Evolutionary conservation across 1,139 yeast genomes (phyloP), one percentile per base, ranked within the genome.

Genomic region (Pichia sp.): DNA sequence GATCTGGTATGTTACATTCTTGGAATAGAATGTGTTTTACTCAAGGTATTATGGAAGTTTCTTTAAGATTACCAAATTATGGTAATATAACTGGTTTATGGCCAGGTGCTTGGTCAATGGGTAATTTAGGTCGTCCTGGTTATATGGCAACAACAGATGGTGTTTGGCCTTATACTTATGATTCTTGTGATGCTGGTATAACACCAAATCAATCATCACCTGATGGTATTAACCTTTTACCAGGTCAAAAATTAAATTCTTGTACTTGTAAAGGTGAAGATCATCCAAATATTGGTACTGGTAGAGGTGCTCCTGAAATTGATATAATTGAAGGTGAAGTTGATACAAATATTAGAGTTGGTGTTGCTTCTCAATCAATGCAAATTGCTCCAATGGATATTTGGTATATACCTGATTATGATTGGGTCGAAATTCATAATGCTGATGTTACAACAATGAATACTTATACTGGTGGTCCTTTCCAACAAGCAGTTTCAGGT

Each of bases 51-150:
- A 52, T 76, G 49, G 78, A 74, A 51, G 64, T 73, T 31, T 66
- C 74, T 25, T 78, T 75, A 3, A 61, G 64, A 52, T 58, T 77
- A 47, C 82, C 83, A 28, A 66, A 68, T 50, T 72, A 69, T 50
- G 79, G 79, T 52, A 67, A 71, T 43, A 62, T 72, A 20, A 60
- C 75, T 12, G 82, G 82, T 33, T 60, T 76, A 43, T 76, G 82
- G 82, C 82, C 82, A 1, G 82, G 82, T 56, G 47, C 74, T 42
- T 76, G 82, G 82, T 63, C 79, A 7, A 68, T 76, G 75, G 82
- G 82, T 41, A 76, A 76, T 50, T 59, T 76, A 42, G 82, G 78
- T 22, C 66, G 82, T 56, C 79, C 82, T 1, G 82, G 82, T 21
- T 76, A 72, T 54, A 62, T 71, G 67, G 77, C 79, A n/a, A 60